Evolutionary conservation across 2,329 filamentous ascomycete species (phyloP), one percentile per base, ranked within the genome.

Genomic region (Colletotrichum chrysophilum): DNA sequence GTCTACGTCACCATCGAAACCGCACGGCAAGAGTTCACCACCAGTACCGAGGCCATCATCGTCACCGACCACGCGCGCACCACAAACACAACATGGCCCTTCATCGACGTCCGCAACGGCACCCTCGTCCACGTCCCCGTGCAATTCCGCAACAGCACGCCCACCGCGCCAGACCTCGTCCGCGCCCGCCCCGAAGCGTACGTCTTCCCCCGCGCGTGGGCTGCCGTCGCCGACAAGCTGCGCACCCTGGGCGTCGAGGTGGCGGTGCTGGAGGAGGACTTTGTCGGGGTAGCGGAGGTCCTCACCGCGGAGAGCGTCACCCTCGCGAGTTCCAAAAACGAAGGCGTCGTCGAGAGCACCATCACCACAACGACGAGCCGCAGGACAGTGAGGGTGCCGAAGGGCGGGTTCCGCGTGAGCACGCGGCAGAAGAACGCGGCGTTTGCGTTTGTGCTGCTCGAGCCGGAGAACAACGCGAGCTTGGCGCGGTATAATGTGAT

Each of bases 381-480:
- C 18, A 74, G 61, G 10, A 66, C 79, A 2, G 43, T 82, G 2
- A 78, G 64, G 10, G 34, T 83, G 3, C 82, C 81, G 0, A 74
- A 72, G 1, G 82, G 82, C 4, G 81, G 81, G 32, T 83, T 82
- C 68, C 71, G 79, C 9, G 78, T 83, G 3, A 83, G 80, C 77
- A 81, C 82, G 9, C 77, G 78, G 38, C 82, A 83, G 69, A 82
- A 82, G 77, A 83, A 82, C 5, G 81, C 81, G 0, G 81, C 74
- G 0, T 66, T 81, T 7, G 81, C 81, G 0, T 77, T 83, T 7
- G 75, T 79, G 32, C 79, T 78, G 6, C 74, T 83, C 4, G 82
- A 83, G 78, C 82, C 82, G 2, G 82, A 83, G 77, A 80, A 79
- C 7, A 80, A 79, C 8, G 82, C 82, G 60, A 83, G 81, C 7